Percentiles rank a stretch among this genome's conserved stretches.
These are phyloP conservation scores for Kodamaea arcana DNA, from an alignment of 1,139 yeast species.

Conservation along the genomic window DNA sequence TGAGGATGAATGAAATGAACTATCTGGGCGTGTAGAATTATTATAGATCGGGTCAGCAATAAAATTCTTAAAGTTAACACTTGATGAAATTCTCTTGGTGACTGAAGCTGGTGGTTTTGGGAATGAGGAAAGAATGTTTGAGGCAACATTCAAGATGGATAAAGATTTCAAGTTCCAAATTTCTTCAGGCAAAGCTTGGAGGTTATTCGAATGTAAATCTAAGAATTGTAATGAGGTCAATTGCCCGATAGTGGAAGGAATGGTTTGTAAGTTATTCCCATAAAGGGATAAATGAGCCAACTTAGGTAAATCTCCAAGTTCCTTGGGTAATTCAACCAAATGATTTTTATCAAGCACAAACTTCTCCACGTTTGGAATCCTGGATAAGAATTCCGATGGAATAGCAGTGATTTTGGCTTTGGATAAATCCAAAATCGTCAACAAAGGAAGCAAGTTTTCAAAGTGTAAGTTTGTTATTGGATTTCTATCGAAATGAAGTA, in stretches of 20 bases:
- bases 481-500: slow-evolving; percentile 52
- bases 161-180: slow-evolving; percentile 63
- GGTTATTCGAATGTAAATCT: slow-evolving; percentile 83
- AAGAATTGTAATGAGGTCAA: slow-evolving; percentile 60
- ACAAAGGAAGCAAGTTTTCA: slow-evolving; percentile 50
- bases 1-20: slow-evolving; percentile 19
- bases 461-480: slow-evolving; percentile 77
- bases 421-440: slow-evolving; percentile 72
- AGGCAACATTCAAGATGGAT: slow-evolving; percentile 66
- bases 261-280: slow-evolving; percentile 66
- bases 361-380: slow-evolving; percentile 66
- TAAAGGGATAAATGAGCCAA: slow-evolving; percentile 66
- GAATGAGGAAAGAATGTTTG: slow-evolving; percentile 67
- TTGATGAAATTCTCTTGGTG: slow-evolving; percentile 33
- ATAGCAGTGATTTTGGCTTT: slow-evolving; percentile 79
- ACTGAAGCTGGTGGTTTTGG: slow-evolving; percentile 52
- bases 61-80: slow-evolving; percentile 21
- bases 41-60: slow-evolving; percentile 6
- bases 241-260: slow-evolving; percentile 68
- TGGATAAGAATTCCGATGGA: slow-evolving; percentile 59
- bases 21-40: slow-evolving; percentile 10
- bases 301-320: slow-evolving; percentile 55
- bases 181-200: slow-evolving; percentile 64
- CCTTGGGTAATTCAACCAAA: slow-evolving; percentile 70
- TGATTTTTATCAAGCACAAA: slow-evolving; percentile 80